These are phyloP conservation scores for Leptomonas pyrrhocoris DNA, from an alignment of 208 protist species.

Conservation along the genomic window DNA sequence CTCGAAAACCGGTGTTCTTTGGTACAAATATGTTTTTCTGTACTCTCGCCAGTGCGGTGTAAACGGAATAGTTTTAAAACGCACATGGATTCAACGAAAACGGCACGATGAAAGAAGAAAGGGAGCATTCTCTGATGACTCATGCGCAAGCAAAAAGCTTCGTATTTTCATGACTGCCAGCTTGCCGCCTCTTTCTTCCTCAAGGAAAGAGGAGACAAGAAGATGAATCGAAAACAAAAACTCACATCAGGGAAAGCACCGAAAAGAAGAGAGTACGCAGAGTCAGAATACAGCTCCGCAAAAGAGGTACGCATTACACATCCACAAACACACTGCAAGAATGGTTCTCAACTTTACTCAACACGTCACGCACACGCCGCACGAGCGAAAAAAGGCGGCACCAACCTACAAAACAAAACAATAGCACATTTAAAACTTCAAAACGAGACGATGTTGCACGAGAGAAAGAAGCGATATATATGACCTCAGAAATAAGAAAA, in stretches of 20 bases:
- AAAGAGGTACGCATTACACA: not conserved
- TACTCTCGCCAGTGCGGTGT: no score
- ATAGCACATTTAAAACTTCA: not conserved
- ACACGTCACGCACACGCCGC: no score
- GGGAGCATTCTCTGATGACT: no score
- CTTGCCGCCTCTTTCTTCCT: constrained; percentile 5
- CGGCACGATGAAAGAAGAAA: no score
- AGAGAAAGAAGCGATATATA: not conserved
- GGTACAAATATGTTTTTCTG: no score
- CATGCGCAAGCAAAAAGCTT: no score
- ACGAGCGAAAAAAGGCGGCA: not conserved
- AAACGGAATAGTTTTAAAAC: no score
- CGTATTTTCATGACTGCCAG: not conserved
- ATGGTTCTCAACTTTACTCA: no score
- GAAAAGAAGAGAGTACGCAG: not conserved
- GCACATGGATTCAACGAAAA: no score
- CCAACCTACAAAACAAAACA: not conserved
- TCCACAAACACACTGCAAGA: not conserved
- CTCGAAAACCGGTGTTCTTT: no score
- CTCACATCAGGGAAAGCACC: not conserved
- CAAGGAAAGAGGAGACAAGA: not conserved
- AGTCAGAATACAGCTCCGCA: not conserved
- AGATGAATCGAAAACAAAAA: no score
- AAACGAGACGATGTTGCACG: not conserved
- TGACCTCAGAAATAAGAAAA: constrained; percentile 2